phyloP scores from a whole-genome alignment of 208 protist genomes.

The Acanthamoeba lugdunensis region DNA sequence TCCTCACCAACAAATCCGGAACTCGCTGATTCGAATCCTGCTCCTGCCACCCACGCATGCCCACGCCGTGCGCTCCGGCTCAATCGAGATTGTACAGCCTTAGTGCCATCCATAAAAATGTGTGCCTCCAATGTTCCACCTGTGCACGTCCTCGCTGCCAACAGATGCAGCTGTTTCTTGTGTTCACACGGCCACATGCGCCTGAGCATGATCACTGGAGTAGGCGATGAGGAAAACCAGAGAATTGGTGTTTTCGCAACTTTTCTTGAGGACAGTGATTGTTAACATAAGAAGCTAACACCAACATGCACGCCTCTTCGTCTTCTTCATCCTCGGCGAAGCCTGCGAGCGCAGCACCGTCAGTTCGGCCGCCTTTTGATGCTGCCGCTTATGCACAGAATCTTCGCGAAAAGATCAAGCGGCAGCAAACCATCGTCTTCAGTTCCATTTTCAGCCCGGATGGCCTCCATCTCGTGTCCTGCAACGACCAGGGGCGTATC shows the following conservation, averaged over 20 bases:
- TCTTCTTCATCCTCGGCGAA: background rate
- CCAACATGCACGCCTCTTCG: background rate
- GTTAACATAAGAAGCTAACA: background rate
- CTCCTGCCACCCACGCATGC: background rate
- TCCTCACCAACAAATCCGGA: background rate
- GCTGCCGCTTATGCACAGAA: background rate
- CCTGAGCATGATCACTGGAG: background rate
- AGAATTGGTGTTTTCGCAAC: background rate
- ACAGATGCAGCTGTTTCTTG: no score
- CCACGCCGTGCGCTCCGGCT: background rate
- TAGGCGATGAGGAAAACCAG: background rate
- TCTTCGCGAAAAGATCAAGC: conserved; percentile 33
- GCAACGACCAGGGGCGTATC: conserved; percentile 31
- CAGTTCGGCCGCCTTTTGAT: conserved; percentile 18
- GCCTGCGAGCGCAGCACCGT: background rate
- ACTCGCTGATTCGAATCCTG: background rate
- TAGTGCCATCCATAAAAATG: background rate
- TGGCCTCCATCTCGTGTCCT: conserved; percentile 38
- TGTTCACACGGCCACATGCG: no score
- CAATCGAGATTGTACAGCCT: conserved; percentile 4
- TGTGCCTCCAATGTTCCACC: background rate
- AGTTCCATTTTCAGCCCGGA: conserved; percentile 35
- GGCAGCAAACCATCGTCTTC: conserved; percentile 1
- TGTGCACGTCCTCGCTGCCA: no score
- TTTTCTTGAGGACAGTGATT: background rate